Evolutionary conservation across 768 basidiomycete genomes (phyloP).

Genomic region (Pluteus cervinus): DNA sequence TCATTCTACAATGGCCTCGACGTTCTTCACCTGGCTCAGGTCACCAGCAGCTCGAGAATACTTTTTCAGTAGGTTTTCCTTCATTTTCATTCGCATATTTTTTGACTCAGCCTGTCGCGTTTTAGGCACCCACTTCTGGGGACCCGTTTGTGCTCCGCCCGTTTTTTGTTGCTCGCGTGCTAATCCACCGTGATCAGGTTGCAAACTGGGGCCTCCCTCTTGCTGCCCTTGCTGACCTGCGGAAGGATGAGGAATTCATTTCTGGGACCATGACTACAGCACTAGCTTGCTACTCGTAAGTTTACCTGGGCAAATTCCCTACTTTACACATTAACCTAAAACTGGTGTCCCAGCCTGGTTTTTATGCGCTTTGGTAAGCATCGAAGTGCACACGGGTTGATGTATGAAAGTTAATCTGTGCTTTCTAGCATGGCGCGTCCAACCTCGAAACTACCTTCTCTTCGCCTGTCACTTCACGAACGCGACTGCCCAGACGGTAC

Average conservation of each 20-base stretch:
- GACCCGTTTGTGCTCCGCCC: constrained; percentile 57
- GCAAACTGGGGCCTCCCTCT: constrained; percentile 98
- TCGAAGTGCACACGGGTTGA: too few species aligned
- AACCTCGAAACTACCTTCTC: constrained; percentile 93
- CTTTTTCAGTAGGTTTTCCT: constrained; percentile 76
- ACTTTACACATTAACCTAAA: constrained; percentile 6
- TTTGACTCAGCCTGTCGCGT: constrained; percentile 8
- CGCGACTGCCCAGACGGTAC: constrained; percentile 75
- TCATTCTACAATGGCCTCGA: constrained; percentile 60
- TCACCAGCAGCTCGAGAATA: constrained; percentile 91
- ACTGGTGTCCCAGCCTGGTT: constrained; percentile 56
- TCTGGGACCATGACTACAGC: constrained; percentile 96
- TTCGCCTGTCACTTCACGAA: constrained; percentile 95
- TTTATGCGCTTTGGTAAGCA: constrained; percentile 91
- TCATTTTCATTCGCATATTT: too few species aligned
- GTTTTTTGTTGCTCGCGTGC: constrained; percentile 3
- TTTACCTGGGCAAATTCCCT: constrained; percentile 17
- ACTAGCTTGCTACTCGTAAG: constrained; percentile 88
- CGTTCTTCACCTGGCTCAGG: constrained; percentile 84
- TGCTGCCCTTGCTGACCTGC: constrained; percentile 86
- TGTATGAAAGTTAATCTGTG: constrained; percentile 6
- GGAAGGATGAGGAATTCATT: constrained; percentile 94
- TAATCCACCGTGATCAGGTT: constrained; percentile 43
- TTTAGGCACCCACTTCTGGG: constrained; percentile 96
- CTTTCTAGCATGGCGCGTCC: constrained; percentile 81